Conservation (phyloP, 768 basidiomycete species). For the Amanita subjunquillea region DNA sequence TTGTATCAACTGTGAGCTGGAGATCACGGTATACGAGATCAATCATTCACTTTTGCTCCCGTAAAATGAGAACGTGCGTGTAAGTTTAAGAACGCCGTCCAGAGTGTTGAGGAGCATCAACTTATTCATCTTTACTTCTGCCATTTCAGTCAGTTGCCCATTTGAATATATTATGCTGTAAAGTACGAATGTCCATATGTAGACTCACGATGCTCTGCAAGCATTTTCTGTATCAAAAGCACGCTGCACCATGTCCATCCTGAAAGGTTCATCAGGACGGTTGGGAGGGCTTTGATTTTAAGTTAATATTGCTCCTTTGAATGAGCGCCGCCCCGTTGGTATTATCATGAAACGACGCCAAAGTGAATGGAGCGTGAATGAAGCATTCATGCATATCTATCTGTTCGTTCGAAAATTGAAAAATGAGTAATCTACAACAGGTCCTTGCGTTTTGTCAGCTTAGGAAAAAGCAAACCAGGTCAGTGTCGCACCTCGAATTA, state of each 20-base stretch:
- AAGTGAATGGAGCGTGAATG: conserved; percentile 71
- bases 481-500: conserved; percentile 14
- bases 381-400: background rate
- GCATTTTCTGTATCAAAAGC: background rate
- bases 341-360: conserved; percentile 56
- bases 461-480: background rate
- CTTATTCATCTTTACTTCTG: conserved; percentile 10
- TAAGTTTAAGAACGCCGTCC: conserved; percentile 60
- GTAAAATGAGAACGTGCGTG: conserved; percentile 94
- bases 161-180: background rate
- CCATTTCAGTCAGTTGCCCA: background rate
- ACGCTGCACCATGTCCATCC: conserved; percentile 7
- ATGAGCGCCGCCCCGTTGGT: conserved; percentile 69
- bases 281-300: conserved; percentile 4
- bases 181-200: background rate
- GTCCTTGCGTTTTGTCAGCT: background rate
- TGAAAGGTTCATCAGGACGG: background rate
- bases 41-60: conserved; percentile 61
- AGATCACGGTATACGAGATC: conserved; percentile 15
- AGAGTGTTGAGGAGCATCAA: conserved; percentile 93
- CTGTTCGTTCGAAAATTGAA: background rate
- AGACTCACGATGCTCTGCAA: background rate
- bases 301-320: conserved; percentile 66
- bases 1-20: conserved; percentile 21
- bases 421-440: background rate